phyloP scores from a whole-genome alignment of 1,284 basidiomycete species.

The Lentinula novae-zelandiae region DNA sequence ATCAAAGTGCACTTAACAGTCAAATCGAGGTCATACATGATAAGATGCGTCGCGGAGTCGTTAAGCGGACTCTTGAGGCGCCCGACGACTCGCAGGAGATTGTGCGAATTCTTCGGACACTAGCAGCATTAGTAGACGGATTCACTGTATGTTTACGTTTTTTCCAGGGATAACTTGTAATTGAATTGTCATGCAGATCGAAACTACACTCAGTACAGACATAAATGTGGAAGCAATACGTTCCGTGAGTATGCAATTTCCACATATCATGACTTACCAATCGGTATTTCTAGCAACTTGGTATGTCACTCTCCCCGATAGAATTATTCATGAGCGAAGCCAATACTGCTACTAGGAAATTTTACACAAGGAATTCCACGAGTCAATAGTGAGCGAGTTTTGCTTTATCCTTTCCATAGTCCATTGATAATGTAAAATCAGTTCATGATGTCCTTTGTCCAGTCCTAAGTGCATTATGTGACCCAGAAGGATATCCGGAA shows the following conservation, averaged over 20 bases:
- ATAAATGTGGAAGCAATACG: neutral
- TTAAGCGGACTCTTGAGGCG: neutral
- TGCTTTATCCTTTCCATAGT: neutral
- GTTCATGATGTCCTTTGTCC: neutral
- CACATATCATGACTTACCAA: neutral
- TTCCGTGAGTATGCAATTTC: neutral
- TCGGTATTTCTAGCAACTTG: neutral
- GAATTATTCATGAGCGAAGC: too few relatives aligned
- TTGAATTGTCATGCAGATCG: neutral
- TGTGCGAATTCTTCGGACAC: neutral
- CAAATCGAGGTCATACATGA: neutral
- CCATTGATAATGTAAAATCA: neutral
- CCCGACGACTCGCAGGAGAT: neutral
- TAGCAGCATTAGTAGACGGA: neutral
- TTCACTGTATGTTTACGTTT: neutral
- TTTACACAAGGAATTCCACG: too few relatives aligned
- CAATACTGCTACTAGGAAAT: too few relatives aligned
- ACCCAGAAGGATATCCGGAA: neutral
- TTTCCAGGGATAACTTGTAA: neutral
- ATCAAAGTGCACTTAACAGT: neutral
- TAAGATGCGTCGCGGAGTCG: neutral
- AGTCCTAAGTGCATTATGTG: neutral
- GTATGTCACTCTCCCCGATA: neutral
- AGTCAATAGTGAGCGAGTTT: neutral
- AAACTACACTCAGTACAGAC: neutral